These are phyloP conservation scores for Apiospora marii DNA, from an alignment of 2,329 filamentous ascomycete genomes.

Conservation along the genomic window DNA sequence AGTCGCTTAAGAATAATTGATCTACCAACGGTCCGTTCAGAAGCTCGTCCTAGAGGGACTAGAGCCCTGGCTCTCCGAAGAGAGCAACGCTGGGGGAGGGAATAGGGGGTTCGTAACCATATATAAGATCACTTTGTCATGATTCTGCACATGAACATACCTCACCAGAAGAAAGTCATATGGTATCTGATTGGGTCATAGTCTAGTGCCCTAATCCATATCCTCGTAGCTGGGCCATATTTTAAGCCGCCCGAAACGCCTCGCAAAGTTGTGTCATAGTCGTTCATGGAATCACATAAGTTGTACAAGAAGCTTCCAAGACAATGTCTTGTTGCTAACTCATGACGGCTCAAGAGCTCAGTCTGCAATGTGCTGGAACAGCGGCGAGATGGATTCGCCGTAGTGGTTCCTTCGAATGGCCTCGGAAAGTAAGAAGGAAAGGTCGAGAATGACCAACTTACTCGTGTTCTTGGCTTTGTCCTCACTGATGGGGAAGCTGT, in stretches of 20 bases:
- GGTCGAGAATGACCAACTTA: slow-evolving; percentile 89
- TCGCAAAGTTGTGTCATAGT: slow-evolving; percentile 24
- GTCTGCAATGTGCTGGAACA: slow-evolving; percentile 73
- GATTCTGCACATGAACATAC: slow-evolving; percentile 12
- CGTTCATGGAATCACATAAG: slow-evolving; percentile 22
- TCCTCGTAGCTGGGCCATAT: slow-evolving; percentile 10
- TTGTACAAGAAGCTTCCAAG: slow-evolving; percentile 13
- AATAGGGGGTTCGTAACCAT: slow-evolving; percentile 8
- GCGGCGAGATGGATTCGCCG: slow-evolving; percentile 78
- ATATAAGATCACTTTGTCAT: slow-evolving; percentile 15
- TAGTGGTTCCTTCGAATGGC: slow-evolving; percentile 97
- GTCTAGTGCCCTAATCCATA: slow-evolving; percentile 24
- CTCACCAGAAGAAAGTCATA: slow-evolving; percentile 21
- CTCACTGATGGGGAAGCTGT: slow-evolving; percentile 90
- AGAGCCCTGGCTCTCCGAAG: slow-evolving; percentile 75
- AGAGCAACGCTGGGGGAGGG: slow-evolving; percentile 73
- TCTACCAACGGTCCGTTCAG: slow-evolving; percentile 89
- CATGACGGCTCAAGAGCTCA: slow-evolving; percentile 41
- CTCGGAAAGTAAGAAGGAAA: slow-evolving; percentile 87
- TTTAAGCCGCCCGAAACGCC: slow-evolving; percentile 25
- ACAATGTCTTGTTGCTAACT: slow-evolving; percentile 11
- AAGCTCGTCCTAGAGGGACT: slow-evolving; percentile 71
- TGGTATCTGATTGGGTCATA: slow-evolving; percentile 29
- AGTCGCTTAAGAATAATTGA: slow-evolving; percentile 46
- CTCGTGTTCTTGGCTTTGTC: slow-evolving; percentile 73